These are phyloP conservation scores for Hanseniaspora nectarophila DNA, from an alignment of 805 yeast species.

Conservation along the genomic window DNA sequence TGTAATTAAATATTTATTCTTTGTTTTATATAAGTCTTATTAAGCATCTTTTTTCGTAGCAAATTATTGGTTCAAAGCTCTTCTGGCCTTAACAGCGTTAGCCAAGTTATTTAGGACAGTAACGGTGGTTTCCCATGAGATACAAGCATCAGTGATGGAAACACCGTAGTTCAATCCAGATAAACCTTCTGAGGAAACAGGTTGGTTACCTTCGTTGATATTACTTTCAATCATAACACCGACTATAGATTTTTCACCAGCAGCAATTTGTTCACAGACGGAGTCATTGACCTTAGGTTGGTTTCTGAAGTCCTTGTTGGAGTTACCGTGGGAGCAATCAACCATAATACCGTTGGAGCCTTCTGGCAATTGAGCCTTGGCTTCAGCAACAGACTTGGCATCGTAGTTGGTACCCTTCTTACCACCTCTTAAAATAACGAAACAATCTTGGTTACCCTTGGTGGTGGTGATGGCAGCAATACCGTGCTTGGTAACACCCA, in stretches of 20 bases:
- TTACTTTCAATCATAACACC: conserved; percentile 96
- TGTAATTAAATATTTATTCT: no score
- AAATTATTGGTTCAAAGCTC: conserved; percentile 28
- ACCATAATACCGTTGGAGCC: conserved; percentile 58
- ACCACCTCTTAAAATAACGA: conserved; percentile 93
- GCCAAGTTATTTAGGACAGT: conserved; percentile 59
- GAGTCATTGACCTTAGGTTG: conserved; percentile 84
- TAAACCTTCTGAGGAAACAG: conserved; percentile 64
- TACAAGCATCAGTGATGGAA: conserved; percentile 96
- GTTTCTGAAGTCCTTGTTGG: conserved; percentile 83
- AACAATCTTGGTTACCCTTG: conserved; percentile 88
- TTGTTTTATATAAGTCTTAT: no score
- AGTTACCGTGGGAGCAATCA: conserved; percentile 97
- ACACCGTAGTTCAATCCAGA: conserved; percentile 75
- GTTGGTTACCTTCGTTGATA: conserved; percentile 83
- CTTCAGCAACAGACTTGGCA: conserved; percentile 38
- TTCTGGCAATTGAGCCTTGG: conserved; percentile 30
- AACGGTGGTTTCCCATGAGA: conserved; percentile 77
- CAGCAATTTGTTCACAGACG: conserved; percentile 69
- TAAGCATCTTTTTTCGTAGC: no score
- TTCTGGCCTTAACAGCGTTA: conserved; percentile 67
- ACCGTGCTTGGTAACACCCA: conserved; percentile 96
- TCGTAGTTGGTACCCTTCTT: conserved; percentile 88
- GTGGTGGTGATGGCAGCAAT: conserved; percentile 93
- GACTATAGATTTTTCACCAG: conserved; percentile 68